These are phyloP conservation scores for Kluyveromyces dobzhanskii DNA, from an alignment of 805 yeast genomes.

Conservation along the genomic window DNA sequence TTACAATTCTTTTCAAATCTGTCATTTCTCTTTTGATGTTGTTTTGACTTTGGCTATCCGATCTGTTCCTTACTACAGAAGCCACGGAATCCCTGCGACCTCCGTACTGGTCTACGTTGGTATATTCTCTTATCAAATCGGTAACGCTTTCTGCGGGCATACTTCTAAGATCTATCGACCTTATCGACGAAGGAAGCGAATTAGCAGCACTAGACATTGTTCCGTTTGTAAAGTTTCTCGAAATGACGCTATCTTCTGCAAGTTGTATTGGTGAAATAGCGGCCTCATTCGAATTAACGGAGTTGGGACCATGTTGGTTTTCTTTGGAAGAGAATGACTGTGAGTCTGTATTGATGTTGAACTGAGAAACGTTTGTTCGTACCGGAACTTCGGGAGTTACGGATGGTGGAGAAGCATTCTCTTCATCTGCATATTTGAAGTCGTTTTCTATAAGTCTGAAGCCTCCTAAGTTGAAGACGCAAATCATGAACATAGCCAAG, in stretches of 20 bases:
- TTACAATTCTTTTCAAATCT: conserved; percentile 25
- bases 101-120: conserved; percentile 29
- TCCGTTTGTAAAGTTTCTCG: conserved; percentile 3
- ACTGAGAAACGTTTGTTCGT: conserved; percentile 4
- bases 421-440: conserved; percentile 34
- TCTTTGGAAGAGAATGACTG: not conserved
- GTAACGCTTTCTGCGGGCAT: conserved; percentile 35
- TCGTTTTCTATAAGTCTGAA: conserved; percentile 64
- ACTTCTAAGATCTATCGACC: conserved; percentile 26
- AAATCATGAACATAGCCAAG: conserved; percentile 53
- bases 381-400: conserved; percentile 11
- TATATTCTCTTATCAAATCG: conserved; percentile 43
- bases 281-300: not conserved
- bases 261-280: conserved; percentile 3
- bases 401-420: conserved; percentile 9
- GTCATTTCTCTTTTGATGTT: conserved; percentile 6
- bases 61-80: not conserved
- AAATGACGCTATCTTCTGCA: not conserved
- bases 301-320: not conserved
- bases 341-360: not conserved
- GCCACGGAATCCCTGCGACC: conserved; percentile 15
- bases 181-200: conserved; percentile 6
- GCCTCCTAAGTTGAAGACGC: conserved; percentile 71
- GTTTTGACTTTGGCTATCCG: not conserved
- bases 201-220: not conserved